Evolutionary conservation across 192 early-diverging fungal genomes (phyloP).

Genomic region (Chytriomyces sp.): DNA sequence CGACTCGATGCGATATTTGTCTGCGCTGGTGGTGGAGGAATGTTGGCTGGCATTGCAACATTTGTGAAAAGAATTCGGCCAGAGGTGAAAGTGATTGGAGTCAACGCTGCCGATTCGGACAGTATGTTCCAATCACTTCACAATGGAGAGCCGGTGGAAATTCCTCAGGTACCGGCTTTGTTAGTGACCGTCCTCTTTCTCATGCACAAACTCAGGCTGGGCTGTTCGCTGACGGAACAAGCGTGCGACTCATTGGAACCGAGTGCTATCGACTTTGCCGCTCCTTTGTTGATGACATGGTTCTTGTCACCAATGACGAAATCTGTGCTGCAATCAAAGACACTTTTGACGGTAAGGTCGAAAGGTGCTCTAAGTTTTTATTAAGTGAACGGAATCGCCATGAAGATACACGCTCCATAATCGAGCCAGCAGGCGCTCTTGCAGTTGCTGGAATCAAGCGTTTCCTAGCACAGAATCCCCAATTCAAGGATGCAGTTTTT

Average conservation of each 20-base stretch:
- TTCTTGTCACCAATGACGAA: slow-evolving; percentile 53
- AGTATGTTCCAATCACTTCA: slow-evolving; percentile 50
- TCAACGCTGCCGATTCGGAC: slow-evolving; percentile 50
- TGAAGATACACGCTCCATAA: slow-evolving; percentile 51
- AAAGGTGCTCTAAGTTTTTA: neutral
- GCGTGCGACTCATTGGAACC: slow-evolving; percentile 46
- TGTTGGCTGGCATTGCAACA: slow-evolving; percentile 51
- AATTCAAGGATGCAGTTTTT: slow-evolving; percentile 45
- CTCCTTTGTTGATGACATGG: slow-evolving; percentile 47
- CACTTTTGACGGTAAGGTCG: slow-evolving; percentile 34
- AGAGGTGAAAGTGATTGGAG: slow-evolving; percentile 52
- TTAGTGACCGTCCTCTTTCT: neutral
- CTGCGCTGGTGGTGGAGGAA: slow-evolving; percentile 53
- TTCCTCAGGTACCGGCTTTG: slow-evolving; percentile 18
- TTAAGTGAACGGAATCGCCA: slow-evolving; percentile 6
- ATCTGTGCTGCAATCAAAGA: slow-evolving; percentile 55
- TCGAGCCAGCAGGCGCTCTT: slow-evolving; percentile 59
- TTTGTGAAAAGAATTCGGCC: slow-evolving; percentile 55
- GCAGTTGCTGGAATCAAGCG: slow-evolving; percentile 53
- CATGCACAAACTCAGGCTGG: slow-evolving; percentile 31
- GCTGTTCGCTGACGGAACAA: slow-evolving; percentile 56
- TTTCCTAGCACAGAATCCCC: slow-evolving; percentile 46
- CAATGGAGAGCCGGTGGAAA: slow-evolving; percentile 38
- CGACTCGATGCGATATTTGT: slow-evolving; percentile 55
- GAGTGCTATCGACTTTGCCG: slow-evolving; percentile 42